Conservation (phyloP, 805 yeast genomes). For the Ogataea methylovora region DNA sequence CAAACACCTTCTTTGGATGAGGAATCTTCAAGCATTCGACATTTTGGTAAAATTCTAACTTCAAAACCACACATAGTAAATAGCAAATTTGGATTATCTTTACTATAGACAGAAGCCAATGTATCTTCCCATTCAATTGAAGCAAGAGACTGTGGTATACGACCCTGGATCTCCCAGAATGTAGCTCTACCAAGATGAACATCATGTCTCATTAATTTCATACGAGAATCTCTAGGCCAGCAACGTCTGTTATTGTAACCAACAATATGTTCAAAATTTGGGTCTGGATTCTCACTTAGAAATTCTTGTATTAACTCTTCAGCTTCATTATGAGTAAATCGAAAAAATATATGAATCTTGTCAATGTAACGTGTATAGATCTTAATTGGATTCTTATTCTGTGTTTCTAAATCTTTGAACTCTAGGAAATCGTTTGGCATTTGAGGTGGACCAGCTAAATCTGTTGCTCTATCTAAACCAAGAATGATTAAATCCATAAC, state of each 20-base stretch:
- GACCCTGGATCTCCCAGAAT: slow-evolving; percentile 79
- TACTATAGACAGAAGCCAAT: slow-evolving; percentile 81
- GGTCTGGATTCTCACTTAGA: slow-evolving; percentile 83
- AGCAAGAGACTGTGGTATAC: slow-evolving; percentile 73
- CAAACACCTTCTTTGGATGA: slow-evolving; percentile 78
- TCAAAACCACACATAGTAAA: slow-evolving; percentile 96
- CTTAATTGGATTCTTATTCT: slow-evolving; percentile 67
- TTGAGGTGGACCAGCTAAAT: slow-evolving; percentile 72
- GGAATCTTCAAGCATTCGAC: slow-evolving; percentile 44
- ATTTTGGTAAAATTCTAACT: slow-evolving; percentile 75
- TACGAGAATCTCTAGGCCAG: slow-evolving; percentile 91
- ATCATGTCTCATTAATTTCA: slow-evolving; percentile 86
- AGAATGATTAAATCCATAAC: slow-evolving; percentile 73
- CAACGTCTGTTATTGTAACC: slow-evolving; percentile 85
- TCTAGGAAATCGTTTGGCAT: slow-evolving; percentile 75
- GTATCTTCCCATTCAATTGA: slow-evolving; percentile 73
- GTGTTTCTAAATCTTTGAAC: slow-evolving; percentile 51
- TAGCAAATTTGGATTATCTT: slow-evolving; percentile 80
- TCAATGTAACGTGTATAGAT: slow-evolving; percentile 80
- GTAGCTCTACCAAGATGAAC: slow-evolving; percentile 89
- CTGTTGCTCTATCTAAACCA: slow-evolving; percentile 82
- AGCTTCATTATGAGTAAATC: slow-evolving; percentile 67
- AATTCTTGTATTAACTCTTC: slow-evolving; percentile 69
- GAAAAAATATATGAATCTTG: slow-evolving; percentile 69
- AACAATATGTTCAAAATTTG: slow-evolving; percentile 77